Evolutionary conservation across 2,329 filamentous ascomycete genomes (phyloP).

Genomic region (Paecilomyces formosus): DNA sequence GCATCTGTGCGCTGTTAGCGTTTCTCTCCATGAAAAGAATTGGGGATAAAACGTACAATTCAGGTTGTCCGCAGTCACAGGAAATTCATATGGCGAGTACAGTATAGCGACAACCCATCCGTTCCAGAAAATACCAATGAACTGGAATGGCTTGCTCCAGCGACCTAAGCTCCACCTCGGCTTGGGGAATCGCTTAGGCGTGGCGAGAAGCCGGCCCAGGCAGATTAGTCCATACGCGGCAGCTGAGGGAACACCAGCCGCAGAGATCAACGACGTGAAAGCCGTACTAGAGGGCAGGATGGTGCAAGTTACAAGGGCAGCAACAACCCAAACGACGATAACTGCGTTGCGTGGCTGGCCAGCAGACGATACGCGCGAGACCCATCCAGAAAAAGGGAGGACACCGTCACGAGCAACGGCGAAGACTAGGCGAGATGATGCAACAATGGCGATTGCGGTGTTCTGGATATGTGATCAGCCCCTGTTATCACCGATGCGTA

Average conservation of each 20-base stretch:
- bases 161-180: constrained; percentile 41
- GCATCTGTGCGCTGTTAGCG: constrained; percentile 29
- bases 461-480: constrained; percentile 32
- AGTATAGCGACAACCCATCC: constrained; percentile 44
- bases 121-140: constrained; percentile 44
- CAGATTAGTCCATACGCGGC: constrained; percentile 48
- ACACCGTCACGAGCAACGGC: constrained; percentile 56
- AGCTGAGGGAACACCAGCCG: constrained; percentile 45
- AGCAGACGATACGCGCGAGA: constrained; percentile 44
- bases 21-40: neutral
- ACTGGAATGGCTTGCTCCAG: constrained; percentile 41
- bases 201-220: constrained; percentile 41
- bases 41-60: constrained; percentile 31
- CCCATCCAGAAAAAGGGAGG: constrained; percentile 52
- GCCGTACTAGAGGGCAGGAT: constrained; percentile 50
- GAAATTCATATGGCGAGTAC: constrained; percentile 41
- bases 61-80: constrained; percentile 35
- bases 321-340: constrained; percentile 50
- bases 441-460: constrained; percentile 53
- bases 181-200: constrained; percentile 41
- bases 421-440: constrained; percentile 55
- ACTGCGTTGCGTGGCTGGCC: constrained; percentile 56
- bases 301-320: constrained; percentile 50
- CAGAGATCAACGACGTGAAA: constrained; percentile 49
- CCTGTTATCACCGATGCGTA: neutral